Percentiles rank a stretch among this genome's conserved stretches.
phyloP scores from a whole-genome alignment of 371 early-diverging fungal genomes.

The Pancytospora philotis region DNA sequence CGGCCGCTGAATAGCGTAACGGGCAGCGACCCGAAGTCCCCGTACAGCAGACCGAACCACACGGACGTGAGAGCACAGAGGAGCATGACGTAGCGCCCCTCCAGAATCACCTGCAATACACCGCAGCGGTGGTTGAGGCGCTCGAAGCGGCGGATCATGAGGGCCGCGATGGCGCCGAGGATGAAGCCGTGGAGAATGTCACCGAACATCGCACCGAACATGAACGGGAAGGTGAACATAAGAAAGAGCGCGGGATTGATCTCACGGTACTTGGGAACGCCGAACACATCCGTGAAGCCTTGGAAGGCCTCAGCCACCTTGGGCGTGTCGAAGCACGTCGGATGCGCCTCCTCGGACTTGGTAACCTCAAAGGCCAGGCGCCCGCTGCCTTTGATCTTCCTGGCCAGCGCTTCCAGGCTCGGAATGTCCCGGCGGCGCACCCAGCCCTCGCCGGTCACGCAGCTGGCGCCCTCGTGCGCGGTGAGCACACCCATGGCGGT shows the following conservation, averaged over 20 bases:
- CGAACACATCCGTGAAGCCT: constrained; percentile 88
- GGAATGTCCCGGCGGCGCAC: constrained; percentile 36
- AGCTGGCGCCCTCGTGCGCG: constrained; percentile 35
- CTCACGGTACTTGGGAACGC: constrained; percentile 91
- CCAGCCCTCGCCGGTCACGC: constrained; percentile 57
- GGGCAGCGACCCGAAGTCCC: constrained; percentile 80
- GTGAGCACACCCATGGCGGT: constrained; percentile 49
- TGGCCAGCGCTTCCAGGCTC: constrained; percentile 29
- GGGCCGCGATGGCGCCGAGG: constrained; percentile 66
- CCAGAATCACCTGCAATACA: constrained; percentile 75
- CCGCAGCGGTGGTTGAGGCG: constrained; percentile 62
- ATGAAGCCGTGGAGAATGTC: constrained; percentile 91
- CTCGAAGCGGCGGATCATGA: constrained; percentile 68
- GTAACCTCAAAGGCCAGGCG: constrained; percentile 49
- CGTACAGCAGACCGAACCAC: constrained; percentile 90
- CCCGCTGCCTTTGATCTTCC: constrained; percentile 43
- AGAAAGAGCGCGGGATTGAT: constrained; percentile 97
- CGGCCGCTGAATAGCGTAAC: constrained; percentile 69
- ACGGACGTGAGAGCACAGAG: constrained; percentile 88
- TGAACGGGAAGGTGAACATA: constrained; percentile 88
- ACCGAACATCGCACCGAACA: constrained; percentile 99
- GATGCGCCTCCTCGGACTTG: constrained; percentile 60
- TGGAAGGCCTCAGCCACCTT: constrained; percentile 89
- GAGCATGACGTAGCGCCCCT: constrained; percentile 88
- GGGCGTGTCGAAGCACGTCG: constrained; percentile 85